These are phyloP conservation scores for Xerocomus brunneocitrinus DNA, from an alignment of 768 basidiomycete species.

Conservation along the genomic window DNA sequence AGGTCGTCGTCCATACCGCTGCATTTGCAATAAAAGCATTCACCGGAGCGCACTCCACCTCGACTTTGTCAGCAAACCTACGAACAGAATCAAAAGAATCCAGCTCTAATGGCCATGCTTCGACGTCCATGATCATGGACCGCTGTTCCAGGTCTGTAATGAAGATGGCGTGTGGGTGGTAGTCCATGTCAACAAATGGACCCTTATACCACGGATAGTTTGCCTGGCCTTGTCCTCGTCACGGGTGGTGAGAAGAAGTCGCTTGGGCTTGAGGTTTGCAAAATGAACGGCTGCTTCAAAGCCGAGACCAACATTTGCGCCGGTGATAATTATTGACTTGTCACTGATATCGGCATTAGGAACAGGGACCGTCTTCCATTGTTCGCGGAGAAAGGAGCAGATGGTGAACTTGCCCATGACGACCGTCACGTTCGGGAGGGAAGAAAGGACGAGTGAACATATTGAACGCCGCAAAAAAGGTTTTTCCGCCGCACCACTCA, in stretches of 20 bases:
- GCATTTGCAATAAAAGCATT: slow-evolving; percentile 33
- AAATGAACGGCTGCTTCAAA: slow-evolving; percentile 27
- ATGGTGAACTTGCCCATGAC: slow-evolving; percentile 24
- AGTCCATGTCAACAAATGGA: neutral
- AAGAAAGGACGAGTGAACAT: neutral
- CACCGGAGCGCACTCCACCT: slow-evolving; percentile 24
- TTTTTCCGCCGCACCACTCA: neutral
- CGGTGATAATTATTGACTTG: slow-evolving; percentile 23
- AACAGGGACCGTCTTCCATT: slow-evolving; percentile 26
- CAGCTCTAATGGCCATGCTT: slow-evolving; percentile 34
- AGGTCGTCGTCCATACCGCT: slow-evolving; percentile 13
- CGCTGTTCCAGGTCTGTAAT: slow-evolving; percentile 18
- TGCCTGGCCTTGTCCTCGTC: slow-evolving; percentile 19
- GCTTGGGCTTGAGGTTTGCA: slow-evolving; percentile 22
- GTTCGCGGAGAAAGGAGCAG: slow-evolving; percentile 21
- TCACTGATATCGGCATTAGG: slow-evolving; percentile 16
- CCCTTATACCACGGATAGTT: slow-evolving; percentile 15
- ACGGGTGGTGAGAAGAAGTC: slow-evolving; percentile 24
- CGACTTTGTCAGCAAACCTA: slow-evolving; percentile 27
- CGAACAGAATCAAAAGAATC: slow-evolving; percentile 30
- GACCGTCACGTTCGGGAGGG: slow-evolving; percentile 1
- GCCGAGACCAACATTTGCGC: slow-evolving; percentile 30
- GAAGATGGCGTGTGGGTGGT: neutral
- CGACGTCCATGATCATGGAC: slow-evolving; percentile 7
- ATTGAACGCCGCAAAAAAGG: neutral